phyloP scores from a whole-genome alignment of 345 rosid genomes.

The Bretschneidera sinensis region DNA sequence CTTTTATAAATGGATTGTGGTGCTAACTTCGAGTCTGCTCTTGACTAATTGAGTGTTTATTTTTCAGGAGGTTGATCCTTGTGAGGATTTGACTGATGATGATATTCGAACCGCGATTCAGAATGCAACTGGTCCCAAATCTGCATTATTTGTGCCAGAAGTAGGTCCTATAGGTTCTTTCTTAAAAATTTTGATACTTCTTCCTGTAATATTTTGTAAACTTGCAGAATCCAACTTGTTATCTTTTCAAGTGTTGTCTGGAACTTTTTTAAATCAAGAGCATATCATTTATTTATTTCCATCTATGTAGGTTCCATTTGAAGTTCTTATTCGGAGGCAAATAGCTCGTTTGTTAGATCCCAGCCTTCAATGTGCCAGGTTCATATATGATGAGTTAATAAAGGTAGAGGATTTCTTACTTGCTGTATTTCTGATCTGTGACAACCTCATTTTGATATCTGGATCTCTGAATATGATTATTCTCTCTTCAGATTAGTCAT shows the following conservation, averaged over 20 bases:
- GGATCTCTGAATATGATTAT: not conserved
- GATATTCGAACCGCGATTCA: constrained; percentile 94
- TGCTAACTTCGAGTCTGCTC: not conserved
- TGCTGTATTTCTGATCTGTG: constrained; percentile 4
- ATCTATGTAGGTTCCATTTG: constrained; percentile 82
- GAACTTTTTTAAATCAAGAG: no score
- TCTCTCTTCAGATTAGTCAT: constrained; percentile 83
- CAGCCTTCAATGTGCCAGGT: constrained; percentile 95
- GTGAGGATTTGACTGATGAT: constrained; percentile 88
- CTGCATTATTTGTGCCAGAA: constrained; percentile 87
- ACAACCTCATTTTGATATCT: constrained; percentile 1
- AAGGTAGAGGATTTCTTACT: constrained; percentile 59
- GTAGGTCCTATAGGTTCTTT: constrained; percentile 36
- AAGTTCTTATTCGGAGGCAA: constrained; percentile 90
- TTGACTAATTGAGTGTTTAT: constrained; percentile 6
- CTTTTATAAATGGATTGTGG: not conserved
- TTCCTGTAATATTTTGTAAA: not conserved
- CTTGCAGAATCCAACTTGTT: not conserved
- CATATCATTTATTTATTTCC: no score
- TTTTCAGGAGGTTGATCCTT: constrained; percentile 90
- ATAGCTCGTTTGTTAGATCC: constrained; percentile 91
- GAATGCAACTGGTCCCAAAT: constrained; percentile 92
- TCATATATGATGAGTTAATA: constrained; percentile 84
- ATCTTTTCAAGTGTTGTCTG: no score
- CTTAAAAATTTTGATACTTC: not conserved